Evolutionary conservation across 495 filamentous ascomycete genomes (phyloP), one percentile per base, ranked within the genome.

Genomic region (Elaphomyces granulatus): DNA sequence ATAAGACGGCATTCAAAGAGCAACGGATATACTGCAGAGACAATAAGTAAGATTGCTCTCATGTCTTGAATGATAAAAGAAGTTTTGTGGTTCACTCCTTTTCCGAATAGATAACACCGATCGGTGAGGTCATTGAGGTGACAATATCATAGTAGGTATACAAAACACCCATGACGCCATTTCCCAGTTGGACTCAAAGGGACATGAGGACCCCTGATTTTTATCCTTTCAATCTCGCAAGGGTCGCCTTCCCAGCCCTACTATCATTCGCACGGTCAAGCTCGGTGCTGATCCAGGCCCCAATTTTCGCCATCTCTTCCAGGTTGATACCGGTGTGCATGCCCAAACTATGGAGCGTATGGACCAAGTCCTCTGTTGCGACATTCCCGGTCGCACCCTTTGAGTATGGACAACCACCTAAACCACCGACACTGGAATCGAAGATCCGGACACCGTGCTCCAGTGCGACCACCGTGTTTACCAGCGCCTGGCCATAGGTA

Each of bases 321-420:
- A 99, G 56, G 59, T 90, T 78, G 7, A 99, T 71, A 0, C 90
- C 90, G 0, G 87, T 94, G 35, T 81, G 73, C 70, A 84, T 80
- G 0, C 90, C 90, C 32, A 94, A 57, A 41, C 79, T 82, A 50
- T 96, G 81, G 44, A 94, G 51, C 15, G 83, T 90, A 58, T 95
- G 86, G 2, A 94, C 72, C 54, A 96, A 62, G 55, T 99, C 87
- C 56, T 99, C 90, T 1, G 87, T 95, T 8, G 84, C 75, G 33
- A 96, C 81, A 58, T 99, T 99, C 0, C 90, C 90, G 10, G 90
- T 94, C 9, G 90, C 90, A 0, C 90, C 90, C 36, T 87, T 87
- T 38, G 79, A 83, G 49, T 84, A 96, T 12, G 90, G 90, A 57
- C 90, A 99, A 0, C 92, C 92, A 19, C 90, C 90, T 7, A 99